These are phyloP conservation scores for Paramecium biaurelia DNA, from an alignment of 73 alveolate genomes.

Conservation along the genomic window DNA sequence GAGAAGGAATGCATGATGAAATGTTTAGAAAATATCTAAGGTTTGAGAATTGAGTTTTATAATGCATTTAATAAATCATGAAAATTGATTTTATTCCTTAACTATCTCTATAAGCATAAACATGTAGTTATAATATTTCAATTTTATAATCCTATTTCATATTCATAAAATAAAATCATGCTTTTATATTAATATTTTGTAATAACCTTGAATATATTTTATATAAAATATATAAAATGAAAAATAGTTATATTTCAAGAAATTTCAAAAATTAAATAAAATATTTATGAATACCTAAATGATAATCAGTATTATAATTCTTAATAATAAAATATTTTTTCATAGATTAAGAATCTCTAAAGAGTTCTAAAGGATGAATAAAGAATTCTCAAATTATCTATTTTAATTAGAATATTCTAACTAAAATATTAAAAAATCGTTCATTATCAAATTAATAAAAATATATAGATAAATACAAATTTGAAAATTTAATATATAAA, in stretches of 20 bases:
- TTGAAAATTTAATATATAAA: background rate
- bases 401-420: too few species aligned
- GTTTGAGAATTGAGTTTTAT: conserved; percentile 47
- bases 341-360: too few species aligned
- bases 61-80: conserved; percentile 38
- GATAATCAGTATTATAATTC: background rate
- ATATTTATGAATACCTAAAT: background rate
- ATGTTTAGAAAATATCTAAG: conserved; percentile 45
- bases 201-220: background rate
- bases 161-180: background rate
- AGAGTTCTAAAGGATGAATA: background rate
- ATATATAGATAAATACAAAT: background rate
- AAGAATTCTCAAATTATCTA: background rate
- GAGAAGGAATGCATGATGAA: conserved; percentile 56
- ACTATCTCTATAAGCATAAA: background rate
- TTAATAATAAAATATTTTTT: too few species aligned
- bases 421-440: background rate
- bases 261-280: background rate
- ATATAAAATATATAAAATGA: background rate
- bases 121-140: background rate
- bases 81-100: background rate
- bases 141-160: background rate
- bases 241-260: background rate
- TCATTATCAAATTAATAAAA: background rate
- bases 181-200: background rate